Evolutionary conservation across 164 flowering plant genomes (phyloP).

Genomic region (Magnolia changhungtana): DNA sequence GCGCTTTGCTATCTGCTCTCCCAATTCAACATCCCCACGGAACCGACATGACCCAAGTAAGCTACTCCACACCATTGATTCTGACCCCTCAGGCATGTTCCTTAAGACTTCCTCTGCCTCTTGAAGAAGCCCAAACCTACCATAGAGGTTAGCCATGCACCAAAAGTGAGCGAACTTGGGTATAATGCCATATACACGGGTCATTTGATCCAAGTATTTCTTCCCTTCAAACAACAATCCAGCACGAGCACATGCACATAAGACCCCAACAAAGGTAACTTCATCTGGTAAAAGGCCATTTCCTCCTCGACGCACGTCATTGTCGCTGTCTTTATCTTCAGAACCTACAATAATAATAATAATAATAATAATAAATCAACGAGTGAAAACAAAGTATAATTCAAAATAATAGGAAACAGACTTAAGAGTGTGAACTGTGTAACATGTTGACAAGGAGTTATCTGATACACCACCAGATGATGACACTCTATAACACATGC

Average conservation of each 20-base stretch:
- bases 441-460: no score
- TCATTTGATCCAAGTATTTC: conserved; percentile 49
- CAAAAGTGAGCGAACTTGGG: conserved; percentile 78
- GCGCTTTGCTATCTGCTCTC: conserved; percentile 49
- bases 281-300: conserved; percentile 48
- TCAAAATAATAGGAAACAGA: background rate
- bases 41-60: conserved; percentile 57
- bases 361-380: no score
- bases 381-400: background rate
- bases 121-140: conserved; percentile 37
- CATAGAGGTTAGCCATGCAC: conserved; percentile 80
- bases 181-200: conserved; percentile 31
- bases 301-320: background rate
- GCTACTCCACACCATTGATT: conserved; percentile 46
- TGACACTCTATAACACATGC: no score
- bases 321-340: background rate
- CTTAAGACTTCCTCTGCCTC: conserved; percentile 49
- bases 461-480: no score
- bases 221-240: conserved; percentile 46
- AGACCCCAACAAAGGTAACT: conserved; percentile 52
- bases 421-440: background rate
- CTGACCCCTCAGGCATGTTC: conserved; percentile 35
- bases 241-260: conserved; percentile 70
- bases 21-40: conserved; percentile 37
- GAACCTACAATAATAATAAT: conserved; percentile 7